Evolutionary conservation across 2,329 filamentous ascomycete genomes (phyloP), one percentile per base, ranked within the genome.

Genomic region (Colletotrichum eleusines): DNA sequence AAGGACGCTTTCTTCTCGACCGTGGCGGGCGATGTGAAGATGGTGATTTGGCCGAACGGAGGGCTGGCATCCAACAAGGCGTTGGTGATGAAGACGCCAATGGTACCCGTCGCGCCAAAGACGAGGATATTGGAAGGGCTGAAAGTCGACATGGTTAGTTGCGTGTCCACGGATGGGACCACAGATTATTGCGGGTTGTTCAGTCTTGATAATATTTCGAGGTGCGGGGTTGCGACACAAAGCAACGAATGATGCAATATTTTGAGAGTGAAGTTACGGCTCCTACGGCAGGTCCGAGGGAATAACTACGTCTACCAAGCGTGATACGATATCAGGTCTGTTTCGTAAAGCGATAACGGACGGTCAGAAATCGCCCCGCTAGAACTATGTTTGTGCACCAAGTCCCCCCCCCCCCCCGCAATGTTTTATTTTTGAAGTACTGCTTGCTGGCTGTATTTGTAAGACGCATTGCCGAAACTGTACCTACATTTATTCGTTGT

Each of bases 51-150:
- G 1, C 75, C 71, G 63, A 81, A 81, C 12, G 77, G 63, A 0
- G 80, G 80, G 31, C 77, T 76, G 18, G 82, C 79, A 23, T 76
- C 69, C 46, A 81, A 66, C 48, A 84, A 72, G n/a, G 77, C 76
- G 2, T 80, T 74, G 5, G 81, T 80, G 63, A 84, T 84, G 75
- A 81, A 82, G 58, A 77, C 74, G 20, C 82, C 82, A 44, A 84
- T 84, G 38, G 76, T 77, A 57, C 82, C 82, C 1, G 82, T 84
- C 18, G 81, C 82, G 11, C 82, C 82, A 23, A 84, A 77, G 23
- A 74, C 53, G 28, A 74, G 63, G 23, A 74, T 65, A 23, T 71
- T 73, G 58, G 31, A 50, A 5, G 64, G 64, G 3, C 16, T 60
- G 31, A 69, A 69, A 7, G 48, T 63, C 26, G 69, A 46, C 69